These are phyloP conservation scores for Penicillium odoratum DNA, from an alignment of 495 filamentous ascomycete genomes.

Conservation along the genomic window DNA sequence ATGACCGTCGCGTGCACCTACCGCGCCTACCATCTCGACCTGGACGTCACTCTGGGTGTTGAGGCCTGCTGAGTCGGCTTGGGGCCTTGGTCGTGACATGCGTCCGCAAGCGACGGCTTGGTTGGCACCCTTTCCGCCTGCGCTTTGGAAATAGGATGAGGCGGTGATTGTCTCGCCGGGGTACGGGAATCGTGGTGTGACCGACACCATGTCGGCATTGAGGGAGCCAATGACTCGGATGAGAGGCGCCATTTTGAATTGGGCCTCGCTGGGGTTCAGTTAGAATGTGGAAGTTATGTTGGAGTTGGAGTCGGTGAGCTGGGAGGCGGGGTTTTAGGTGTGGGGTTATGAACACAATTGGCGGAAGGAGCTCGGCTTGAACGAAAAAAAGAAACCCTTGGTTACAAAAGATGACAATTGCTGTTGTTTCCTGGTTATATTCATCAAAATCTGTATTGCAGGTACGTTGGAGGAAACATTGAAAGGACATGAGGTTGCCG, in stretches of 20 bases:
- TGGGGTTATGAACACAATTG: conserved; percentile 3
- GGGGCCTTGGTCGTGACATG: conserved; percentile 52
- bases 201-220: conserved; percentile 87
- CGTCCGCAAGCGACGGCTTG: conserved; percentile 82
- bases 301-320: conserved; percentile 7
- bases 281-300: background rate
- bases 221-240: conserved; percentile 89
- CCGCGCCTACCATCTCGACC: conserved; percentile 80
- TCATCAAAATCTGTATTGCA: background rate
- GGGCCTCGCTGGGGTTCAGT: background rate
- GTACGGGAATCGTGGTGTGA: conserved; percentile 76
- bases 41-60: conserved; percentile 46
- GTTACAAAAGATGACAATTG: background rate
- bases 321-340: background rate
- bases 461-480: background rate
- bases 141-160: conserved; percentile 71
- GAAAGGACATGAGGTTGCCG: background rate
- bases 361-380: background rate
- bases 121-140: conserved; percentile 94
- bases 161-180: conserved; percentile 87
- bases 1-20: conserved; percentile 62
- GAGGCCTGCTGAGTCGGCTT: conserved; percentile 12
- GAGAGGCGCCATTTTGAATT: conserved; percentile 42
- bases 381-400: too few species aligned
- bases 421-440: background rate